A percentile compares a stretch with the other conserved stretches of the same genome.
Conservation (phyloP, 441 rosid species). For the Populus hybrid region DNA sequence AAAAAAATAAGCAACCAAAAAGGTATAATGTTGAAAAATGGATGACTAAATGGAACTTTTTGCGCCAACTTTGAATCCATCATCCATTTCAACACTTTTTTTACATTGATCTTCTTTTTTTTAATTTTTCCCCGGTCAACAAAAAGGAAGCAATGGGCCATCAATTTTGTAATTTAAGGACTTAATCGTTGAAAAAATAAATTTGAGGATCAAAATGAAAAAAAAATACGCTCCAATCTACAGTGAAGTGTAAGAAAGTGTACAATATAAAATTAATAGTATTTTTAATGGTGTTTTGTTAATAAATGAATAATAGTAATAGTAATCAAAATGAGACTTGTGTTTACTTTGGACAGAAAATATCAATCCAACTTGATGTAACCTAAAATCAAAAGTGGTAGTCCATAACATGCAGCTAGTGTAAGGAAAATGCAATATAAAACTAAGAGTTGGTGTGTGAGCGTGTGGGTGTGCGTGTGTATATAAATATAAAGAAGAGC, state of each 20-base stretch:
- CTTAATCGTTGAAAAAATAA: too few species aligned
- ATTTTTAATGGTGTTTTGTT: too few species aligned
- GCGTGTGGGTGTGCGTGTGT: rapidly evolving
- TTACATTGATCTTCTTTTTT: too few species aligned
- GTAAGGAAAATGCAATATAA: not conserved
- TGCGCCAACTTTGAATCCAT: too few species aligned
- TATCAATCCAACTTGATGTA: not conserved
- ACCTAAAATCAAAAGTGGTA: too few species aligned
- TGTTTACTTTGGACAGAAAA: not conserved
- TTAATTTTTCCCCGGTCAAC: not conserved
- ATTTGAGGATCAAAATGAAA: too few species aligned
- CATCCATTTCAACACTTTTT: not conserved
- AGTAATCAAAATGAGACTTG: not conserved
- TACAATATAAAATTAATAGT: too few species aligned
- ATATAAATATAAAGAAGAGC: too few species aligned
- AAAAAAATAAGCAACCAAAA: not conserved
- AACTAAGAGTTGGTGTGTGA: not conserved
- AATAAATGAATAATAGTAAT: too few species aligned
- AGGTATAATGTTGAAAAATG: too few species aligned
- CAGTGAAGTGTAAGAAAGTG: too few species aligned
- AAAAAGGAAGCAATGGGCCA: not conserved
- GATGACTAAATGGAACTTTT: not conserved
- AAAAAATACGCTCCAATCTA: too few species aligned
- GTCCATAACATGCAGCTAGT: not conserved
- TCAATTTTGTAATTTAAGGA: not conserved